Base-by-base conservation (phyloP, 2,329 filamentous ascomycete species). In the Saccharata proteae region DNA sequence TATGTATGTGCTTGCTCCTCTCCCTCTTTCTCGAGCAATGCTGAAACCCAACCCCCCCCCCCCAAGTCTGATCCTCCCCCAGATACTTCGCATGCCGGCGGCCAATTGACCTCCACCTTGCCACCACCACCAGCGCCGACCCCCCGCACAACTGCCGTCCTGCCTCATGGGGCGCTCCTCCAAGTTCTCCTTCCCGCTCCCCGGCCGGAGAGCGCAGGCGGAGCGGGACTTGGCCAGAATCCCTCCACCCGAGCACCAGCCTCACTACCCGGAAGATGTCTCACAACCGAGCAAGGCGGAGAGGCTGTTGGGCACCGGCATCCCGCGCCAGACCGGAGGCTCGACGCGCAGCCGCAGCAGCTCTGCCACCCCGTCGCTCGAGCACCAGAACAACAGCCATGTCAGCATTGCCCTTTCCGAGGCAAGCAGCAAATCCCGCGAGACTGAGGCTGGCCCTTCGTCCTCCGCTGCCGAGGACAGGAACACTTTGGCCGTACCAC, bases 181-280 rank as follows among this genome's bases (percentile, higher is more conserved):
- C 23, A 52, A 51, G 38, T 55, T 56, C 41, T 54, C 49, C 40
- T 57, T 57, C 44, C 47, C 52, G 22, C 36, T 55, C 10, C 52
- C 52, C 13, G 49, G 52, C 15, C 48, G 49, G 29, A 47, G 41
- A 27, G 38, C 42, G 27, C 44, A 42, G 30, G 31, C 35, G 24
- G 47, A 45, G 28, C 21, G 27, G 16, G 41, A 47, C 13, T n/a
- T n/a, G n/a, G n/a, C n/a, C n/a, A n/a, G n/a, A n/a, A n/a, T n/a
- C n/a, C n/a, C n/a, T n/a, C n/a, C n/a, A n/a, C n/a, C n/a, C n/a
- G n/a, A n/a, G n/a, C n/a, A n/a, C n/a, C n/a, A n/a, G n/a, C n/a
- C n/a, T n/a, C 10, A 13, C 12, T 18, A 17, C 17, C 13, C 3
- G 23, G 30, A 32, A 6, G 19, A 21, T 21, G 19, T 21, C 19